Evolutionary conservation across 2,329 filamentous ascomycete species (phyloP), one percentile per base, ranked within the genome.

Genomic region (Elsinoe fawcettii): DNA sequence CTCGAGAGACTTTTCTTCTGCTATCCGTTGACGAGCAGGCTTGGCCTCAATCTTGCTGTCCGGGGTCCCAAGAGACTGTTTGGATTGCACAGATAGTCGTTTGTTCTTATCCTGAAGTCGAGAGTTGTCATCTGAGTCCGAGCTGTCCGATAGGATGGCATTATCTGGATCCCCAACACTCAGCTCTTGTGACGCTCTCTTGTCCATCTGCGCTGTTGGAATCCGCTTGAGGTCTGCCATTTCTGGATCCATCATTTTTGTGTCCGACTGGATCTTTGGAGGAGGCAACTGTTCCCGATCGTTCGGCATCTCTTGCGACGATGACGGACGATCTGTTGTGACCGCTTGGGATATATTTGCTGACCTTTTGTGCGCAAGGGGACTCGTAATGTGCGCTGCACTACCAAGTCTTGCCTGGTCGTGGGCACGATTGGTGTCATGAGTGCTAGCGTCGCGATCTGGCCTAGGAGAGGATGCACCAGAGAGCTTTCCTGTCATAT

Each of bases 1-100:
- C 25, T 56, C 54, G 12, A 47, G 30, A n/a, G 54, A 46, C 16
- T 56, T 56, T 20, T 56, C 39, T 34, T 49, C 54, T 7, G 54
- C 39, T 12, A 56, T 46, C 2, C 54, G 54, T 23, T 27, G 32
- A 16, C 54, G 32, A 5, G 54, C 39, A 16, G 54, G 30, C 25
- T 18, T 32, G 2, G 41, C 37, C n/a, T 56, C 54, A 18, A 36
- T 18, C 41, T 56, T 56, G 16, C 54, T 56, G 27, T 56, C 54
- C 5, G 54, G 54, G 12, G 54, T 56, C 8, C 54, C 41, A n/a
- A 47, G 39, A 8, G 54, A 56, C 22, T 56, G 23, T 32, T 47
- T 47, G 12, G 54, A 56, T 36, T 56, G 54, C 20, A 56, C 20
- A 12, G 54, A 56, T 12, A 46, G 9, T 14, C 54, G 39, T 22